A percentile compares a stretch with the other conserved stretches of the same genome.
phyloP scores from a whole-genome alignment of 148 eudicot genomes.

The Chenopodium suecicum region DNA sequence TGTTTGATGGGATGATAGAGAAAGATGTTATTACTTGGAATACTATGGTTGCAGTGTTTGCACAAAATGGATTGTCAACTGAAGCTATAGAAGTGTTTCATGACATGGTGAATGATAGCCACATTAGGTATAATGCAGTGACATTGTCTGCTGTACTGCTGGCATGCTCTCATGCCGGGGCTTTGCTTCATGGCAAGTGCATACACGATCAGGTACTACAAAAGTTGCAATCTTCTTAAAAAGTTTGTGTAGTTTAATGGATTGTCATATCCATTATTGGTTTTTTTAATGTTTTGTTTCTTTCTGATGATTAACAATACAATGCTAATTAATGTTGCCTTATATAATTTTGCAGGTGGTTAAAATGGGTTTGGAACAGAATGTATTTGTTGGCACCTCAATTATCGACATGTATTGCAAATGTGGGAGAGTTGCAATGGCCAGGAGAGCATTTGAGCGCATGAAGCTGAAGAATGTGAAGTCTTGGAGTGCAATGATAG shows the following conservation, averaged over 20 bases:
- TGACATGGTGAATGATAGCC: conserved; percentile 44
- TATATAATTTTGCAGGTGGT: conserved; percentile 35
- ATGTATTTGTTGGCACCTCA: conserved; percentile 65
- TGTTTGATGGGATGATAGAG: conserved; percentile 55
- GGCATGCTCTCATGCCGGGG: conserved; percentile 75
- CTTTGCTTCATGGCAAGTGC: conserved; percentile 55
- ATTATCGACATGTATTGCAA: conserved; percentile 79
- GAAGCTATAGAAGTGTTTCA: conserved; percentile 49
- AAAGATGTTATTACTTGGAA: conserved; percentile 69
- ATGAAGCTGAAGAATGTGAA: conserved; percentile 60
- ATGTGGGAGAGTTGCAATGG: conserved; percentile 55
- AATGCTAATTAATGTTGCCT: conserved; percentile 1
- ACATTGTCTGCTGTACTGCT: conserved; percentile 64
- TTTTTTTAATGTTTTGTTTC: neutral
- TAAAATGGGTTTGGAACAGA: conserved; percentile 55
- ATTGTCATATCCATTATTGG: neutral
- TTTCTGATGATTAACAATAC: neutral
- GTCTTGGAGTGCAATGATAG: conserved; percentile 73
- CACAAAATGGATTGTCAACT: conserved; percentile 53
- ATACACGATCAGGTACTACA: conserved; percentile 58
- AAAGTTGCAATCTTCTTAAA: neutral
- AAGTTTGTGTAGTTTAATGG: neutral
- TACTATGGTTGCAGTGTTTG: conserved; percentile 60
- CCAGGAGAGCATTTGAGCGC: conserved; percentile 57
- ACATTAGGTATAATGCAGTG: conserved; percentile 45